phyloP scores from a whole-genome alignment of 2,329 filamentous ascomycete genomes.

The Penicillium freii region DNA sequence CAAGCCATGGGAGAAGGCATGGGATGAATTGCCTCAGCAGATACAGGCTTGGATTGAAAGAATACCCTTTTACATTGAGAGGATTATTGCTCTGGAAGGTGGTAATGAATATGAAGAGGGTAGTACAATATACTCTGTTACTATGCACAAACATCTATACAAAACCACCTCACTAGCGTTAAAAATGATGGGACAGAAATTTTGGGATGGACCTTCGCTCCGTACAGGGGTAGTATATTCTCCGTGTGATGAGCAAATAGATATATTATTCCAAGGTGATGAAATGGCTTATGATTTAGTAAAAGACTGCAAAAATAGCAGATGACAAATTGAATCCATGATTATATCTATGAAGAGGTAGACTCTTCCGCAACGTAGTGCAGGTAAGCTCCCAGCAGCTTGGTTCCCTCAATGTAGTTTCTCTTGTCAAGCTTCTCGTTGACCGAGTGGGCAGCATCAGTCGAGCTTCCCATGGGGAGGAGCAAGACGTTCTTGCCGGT shows the following conservation, averaged over 20 bases:
- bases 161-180: too few relatives aligned
- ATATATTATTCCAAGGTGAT: background rate
- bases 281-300: background rate
- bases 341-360: conserved; percentile 26
- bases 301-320: background rate
- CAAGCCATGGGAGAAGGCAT: too few relatives aligned
- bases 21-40: too few relatives aligned
- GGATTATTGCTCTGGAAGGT: too few relatives aligned
- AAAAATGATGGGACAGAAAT: too few relatives aligned
- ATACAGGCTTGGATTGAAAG: too few relatives aligned
- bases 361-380: conserved; percentile 95
- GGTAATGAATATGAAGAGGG: too few relatives aligned
- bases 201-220: too few relatives aligned
- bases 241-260: background rate
- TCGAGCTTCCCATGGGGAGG: conserved; percentile 95
- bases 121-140: too few relatives aligned
- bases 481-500: conserved; percentile 97
- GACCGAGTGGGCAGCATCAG: conserved; percentile 93
- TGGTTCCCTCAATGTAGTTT: conserved; percentile 98
- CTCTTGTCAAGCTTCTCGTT: conserved; percentile 97
- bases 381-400: conserved; percentile 89
- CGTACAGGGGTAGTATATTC: background rate
- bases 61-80: too few relatives aligned
- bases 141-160: too few relatives aligned
- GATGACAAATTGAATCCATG: background rate